phyloP scores from a whole-genome alignment of 176 grass and related monocot genomes.

The Avena atlantica region DNA sequence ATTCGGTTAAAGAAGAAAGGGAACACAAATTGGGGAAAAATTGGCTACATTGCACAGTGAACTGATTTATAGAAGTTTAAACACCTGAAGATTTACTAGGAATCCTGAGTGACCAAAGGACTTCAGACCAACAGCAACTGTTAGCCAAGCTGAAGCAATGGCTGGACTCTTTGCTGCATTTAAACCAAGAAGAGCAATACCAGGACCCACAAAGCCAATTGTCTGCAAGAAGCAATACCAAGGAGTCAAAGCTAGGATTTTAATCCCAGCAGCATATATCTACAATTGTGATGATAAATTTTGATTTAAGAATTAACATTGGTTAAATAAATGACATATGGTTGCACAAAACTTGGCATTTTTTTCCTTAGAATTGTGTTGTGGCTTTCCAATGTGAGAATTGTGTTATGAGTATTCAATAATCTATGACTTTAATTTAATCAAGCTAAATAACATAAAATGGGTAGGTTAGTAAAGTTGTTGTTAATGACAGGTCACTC shows the following conservation, averaged over 20 bases:
- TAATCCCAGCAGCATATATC: slow-evolving; percentile 19
- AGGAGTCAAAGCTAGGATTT: slow-evolving; percentile 4
- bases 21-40: slow-evolving; percentile 15
- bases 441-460: not conserved
- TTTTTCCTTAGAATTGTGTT: not conserved
- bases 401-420: not conserved
- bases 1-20: slow-evolving; percentile 34
- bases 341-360: slow-evolving; percentile 14
- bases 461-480: not conserved
- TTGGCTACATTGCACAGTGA: not conserved
- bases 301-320: not conserved
- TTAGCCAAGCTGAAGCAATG: slow-evolving; percentile 89
- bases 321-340: slow-evolving; percentile 2
- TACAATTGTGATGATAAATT: slow-evolving; percentile 13
- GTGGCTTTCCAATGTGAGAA: not conserved
- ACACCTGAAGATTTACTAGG: slow-evolving; percentile 94
- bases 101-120: slow-evolving; percentile 99
- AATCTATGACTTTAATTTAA: slow-evolving; percentile 11
- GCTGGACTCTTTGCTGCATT: slow-evolving; percentile 81
- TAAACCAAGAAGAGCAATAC: slow-evolving; percentile 80
- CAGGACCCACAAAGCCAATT: slow-evolving; percentile 94
- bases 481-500: not conserved
- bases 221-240: slow-evolving; percentile 58
- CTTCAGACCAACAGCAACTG: slow-evolving; percentile 83
- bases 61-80: slow-evolving; percentile 21